Evolutionary conservation across 768 basidiomycete species (phyloP), one percentile per base, ranked within the genome.

Genomic region (Termitomyces bulborhizus): DNA sequence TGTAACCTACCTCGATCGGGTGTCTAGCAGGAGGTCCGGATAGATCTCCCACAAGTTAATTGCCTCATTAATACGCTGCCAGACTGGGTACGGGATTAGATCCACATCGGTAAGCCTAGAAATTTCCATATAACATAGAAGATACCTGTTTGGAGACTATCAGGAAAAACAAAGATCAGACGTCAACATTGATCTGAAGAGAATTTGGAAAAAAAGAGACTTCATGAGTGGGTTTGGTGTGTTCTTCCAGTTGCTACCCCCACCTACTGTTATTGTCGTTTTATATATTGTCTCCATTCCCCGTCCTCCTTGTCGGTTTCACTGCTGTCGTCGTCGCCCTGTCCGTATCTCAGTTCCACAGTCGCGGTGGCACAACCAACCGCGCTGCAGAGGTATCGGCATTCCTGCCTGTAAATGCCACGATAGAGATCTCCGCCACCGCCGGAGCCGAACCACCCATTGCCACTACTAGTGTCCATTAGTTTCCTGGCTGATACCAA

Each of bases 401-500:
- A 15, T 51, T 42, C 13, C 6, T 18, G 6, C 6, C 40, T 9
- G 8, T 0, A 24, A 21, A 36, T 32, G 56, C 66, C 51, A 46
- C 63, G 16, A 44, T 11, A 18, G 21, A 21, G 21, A 21, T 21
- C 7, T 2, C 42, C 13, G 12, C 42, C 12, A 26, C 65, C 16
- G 42, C 50, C 39, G 13, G 53, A 6, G 6, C 46, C 34, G 24
- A 46, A 6, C 29, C 48, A 21, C 1, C 32, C 32, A 3, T 12
- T 3, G 11, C 31, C 1, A 32, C 31, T 34, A 56, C 46, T 42
- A 55, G 51, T 43, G 56, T 62, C 16, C 73, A 69, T 21, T 37
- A 72, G 75, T 62, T 81, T 70, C 66, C 59, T 83, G 65, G 50
- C 36, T 24, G 83, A 83, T 13, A 73, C 70, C 0, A 77, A 84